Evolutionary conservation across 2,329 filamentous ascomycete genomes (phyloP).

Genomic region (Exophiala sp.): DNA sequence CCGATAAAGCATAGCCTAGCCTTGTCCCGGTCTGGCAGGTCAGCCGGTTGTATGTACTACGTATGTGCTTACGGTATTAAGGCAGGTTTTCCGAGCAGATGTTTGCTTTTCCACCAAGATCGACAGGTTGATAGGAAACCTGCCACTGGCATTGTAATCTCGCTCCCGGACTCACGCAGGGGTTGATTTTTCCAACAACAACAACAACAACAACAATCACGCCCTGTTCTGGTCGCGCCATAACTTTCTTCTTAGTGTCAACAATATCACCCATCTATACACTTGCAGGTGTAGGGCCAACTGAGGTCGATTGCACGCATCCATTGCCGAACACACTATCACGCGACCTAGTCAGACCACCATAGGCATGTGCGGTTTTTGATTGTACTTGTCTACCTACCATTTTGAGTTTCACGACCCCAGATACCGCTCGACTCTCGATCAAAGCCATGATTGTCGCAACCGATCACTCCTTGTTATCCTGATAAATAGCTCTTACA

Average conservation of each 20-base stretch:
- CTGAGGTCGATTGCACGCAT: slow-evolving; percentile 1
- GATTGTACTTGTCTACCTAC: too few relatives aligned
- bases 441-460: slow-evolving; percentile 4
- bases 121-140: background rate
- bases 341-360: slow-evolving; percentile 15
- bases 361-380: slow-evolving; percentile 11
- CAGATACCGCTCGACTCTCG: background rate
- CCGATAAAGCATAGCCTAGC: too few relatives aligned
- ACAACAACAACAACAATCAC: too few relatives aligned
- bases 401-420: background rate
- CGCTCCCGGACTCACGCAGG: background rate
- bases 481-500: background rate
- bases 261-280: background rate
- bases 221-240: background rate
- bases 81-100: background rate
- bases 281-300: background rate
- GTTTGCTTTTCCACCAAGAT: background rate
- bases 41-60: background rate
- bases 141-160: slow-evolving; percentile 1
- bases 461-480: background rate
- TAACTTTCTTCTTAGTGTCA: background rate
- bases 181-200: slow-evolving; percentile 6
- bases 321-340: slow-evolving; percentile 3
- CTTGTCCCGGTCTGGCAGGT: too few relatives aligned
- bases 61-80: too few relatives aligned